Evolutionary conservation across 2,329 filamentous ascomycete species (phyloP), one percentile per base, ranked within the genome.

Genomic region (Xylariales sp.): DNA sequence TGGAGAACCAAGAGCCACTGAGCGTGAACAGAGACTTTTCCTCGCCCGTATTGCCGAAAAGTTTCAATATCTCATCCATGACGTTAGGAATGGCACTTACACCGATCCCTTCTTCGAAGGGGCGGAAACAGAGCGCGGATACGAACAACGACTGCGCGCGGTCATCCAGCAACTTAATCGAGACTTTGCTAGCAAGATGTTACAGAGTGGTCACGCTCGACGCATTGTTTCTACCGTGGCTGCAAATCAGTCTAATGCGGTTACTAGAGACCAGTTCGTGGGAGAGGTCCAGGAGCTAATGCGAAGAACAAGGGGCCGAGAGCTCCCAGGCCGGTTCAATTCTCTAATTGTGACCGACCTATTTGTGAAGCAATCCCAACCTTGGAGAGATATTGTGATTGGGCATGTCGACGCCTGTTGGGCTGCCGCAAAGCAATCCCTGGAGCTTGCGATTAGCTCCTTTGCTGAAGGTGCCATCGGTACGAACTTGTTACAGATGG

Each of bases 261-360:
- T 79, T 0, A 78, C 75, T 0, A 78, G 80, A 50, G 64, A 75
- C 9, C 74, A 81, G 7, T 84, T 80, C 50, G 75, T 87, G 3
- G 50, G 75, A 0, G 79, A 83, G 69, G 80, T 84, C 3, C 62
- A 78, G 48, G 67, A 75, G 0, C 76, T 82, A 3, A 76, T 87
- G 58, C 69, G 75, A 30, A 79, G 78, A 45, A 83, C 77, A 5
- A 80, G 82, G 41, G 88, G 86, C 0, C 78, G 83, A 5, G 90
- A 92, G 73, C 77, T 92, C 0, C 86, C 87, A 0, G 87, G 89
- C 0, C 87, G 81, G 0, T 90, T 88, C 75, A 89, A 89, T 67
- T 85, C 89, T 0, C 74, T 87, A 61, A 78, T 91, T 9, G 82
- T 91, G 0, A 79, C 80, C 0, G 85, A 90, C 28, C 75, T 92